Percentiles rank a stretch among this genome's conserved stretches.
phyloP scores from a whole-genome alignment of 768 basidiomycete species.

The Mycena filopes region DNA sequence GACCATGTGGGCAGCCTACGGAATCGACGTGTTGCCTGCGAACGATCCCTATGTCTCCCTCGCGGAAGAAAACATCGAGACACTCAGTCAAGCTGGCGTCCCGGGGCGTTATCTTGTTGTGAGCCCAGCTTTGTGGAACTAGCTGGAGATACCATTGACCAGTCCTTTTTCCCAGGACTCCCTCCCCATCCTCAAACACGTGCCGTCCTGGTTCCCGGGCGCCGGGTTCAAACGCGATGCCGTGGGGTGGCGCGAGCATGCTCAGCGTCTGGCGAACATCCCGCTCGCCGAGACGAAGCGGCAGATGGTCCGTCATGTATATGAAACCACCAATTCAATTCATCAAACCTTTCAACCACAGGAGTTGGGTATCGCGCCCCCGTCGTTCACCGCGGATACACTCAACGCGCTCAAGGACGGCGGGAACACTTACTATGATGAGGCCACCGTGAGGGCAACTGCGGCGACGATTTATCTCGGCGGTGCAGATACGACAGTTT shows the following conservation, averaged over 20 bases:
- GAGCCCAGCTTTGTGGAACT: neutral
- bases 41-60: slow-evolving; percentile 45
- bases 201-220: slow-evolving; percentile 7
- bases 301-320: slow-evolving; percentile 3
- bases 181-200: slow-evolving; percentile 3
- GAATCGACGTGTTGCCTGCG: slow-evolving; percentile 39
- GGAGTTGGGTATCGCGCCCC: slow-evolving; percentile 2
- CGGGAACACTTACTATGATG: neutral
- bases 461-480: slow-evolving; percentile 14
- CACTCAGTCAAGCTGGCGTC: slow-evolving; percentile 36
- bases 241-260: neutral
- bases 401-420: neutral
- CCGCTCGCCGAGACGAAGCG: slow-evolving; percentile 12
- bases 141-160: no score
- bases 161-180: neutral
- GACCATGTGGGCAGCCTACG: slow-evolving; percentile 43
- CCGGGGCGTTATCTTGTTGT: slow-evolving; percentile 45
- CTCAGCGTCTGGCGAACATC: neutral
- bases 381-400: slow-evolving; percentile 3
- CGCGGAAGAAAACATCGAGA: slow-evolving; percentile 38
- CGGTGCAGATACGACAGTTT: slow-evolving; percentile 9
- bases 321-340: no score
- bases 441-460: neutral
- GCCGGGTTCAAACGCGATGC: slow-evolving; percentile 4
- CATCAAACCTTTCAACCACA: neutral